These are phyloP conservation scores for Penicillium atrosanguineum DNA, from an alignment of 495 filamentous ascomycete genomes.

Conservation along the genomic window DNA sequence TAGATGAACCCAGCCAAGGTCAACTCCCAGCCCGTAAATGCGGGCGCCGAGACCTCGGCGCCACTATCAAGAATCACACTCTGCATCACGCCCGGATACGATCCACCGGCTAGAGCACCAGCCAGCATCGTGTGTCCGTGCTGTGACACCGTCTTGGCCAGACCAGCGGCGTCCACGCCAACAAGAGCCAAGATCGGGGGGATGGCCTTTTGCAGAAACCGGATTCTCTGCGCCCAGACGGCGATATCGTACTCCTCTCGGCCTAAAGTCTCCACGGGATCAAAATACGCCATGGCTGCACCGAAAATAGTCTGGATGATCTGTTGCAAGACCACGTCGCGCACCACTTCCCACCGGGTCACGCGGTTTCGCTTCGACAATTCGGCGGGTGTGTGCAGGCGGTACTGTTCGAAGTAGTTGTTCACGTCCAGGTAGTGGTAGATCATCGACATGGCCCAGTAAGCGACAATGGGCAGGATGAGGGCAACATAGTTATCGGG, in stretches of 20 bases:
- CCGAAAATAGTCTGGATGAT: conserved; percentile 75
- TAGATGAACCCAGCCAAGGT: conserved; percentile 71
- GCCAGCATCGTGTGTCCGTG: conserved; percentile 61
- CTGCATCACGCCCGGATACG: conserved; percentile 56
- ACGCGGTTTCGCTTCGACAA: conserved; percentile 83
- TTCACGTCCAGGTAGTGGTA: conserved; percentile 83
- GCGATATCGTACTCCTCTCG: conserved; percentile 80
- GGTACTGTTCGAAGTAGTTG: conserved; percentile 81
- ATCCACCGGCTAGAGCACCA: conserved; percentile 67
- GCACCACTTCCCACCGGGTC: conserved; percentile 73
- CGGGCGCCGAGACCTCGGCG: conserved; percentile 32
- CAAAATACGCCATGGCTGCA: conserved; percentile 58
- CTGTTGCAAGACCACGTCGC: conserved; percentile 87
- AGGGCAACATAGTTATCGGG: conserved; percentile 75
- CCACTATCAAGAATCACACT: conserved; percentile 34
- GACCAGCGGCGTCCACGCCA: conserved; percentile 39
- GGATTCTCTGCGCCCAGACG: conserved; percentile 73
- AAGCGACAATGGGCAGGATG: conserved; percentile 74
- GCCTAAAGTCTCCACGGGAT: conserved; percentile 63
- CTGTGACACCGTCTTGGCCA: conserved; percentile 37
- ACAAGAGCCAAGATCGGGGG: conserved; percentile 53
- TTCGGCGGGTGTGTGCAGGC: conserved; percentile 89
- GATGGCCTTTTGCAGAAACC: conserved; percentile 65
- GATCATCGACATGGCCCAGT: conserved; percentile 83
- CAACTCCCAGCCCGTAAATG: conserved; percentile 67